These are phyloP conservation scores for Phytophthora niederhauseri DNA, from an alignment of 352 stramenopile genomes.

Conservation along the genomic window DNA sequence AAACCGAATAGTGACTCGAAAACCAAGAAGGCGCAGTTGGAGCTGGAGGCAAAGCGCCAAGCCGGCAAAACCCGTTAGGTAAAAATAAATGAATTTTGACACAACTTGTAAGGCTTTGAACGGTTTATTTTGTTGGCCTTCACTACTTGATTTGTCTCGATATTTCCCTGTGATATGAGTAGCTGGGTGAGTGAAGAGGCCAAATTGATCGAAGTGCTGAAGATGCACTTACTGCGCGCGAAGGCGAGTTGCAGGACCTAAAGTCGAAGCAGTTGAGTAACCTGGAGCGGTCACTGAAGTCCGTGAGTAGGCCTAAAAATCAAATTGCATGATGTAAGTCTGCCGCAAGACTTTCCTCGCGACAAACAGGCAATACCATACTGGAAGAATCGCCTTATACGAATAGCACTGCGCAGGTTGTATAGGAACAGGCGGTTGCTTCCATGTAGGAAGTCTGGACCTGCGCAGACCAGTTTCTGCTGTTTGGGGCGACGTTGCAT, in stretches of 20 bases:
- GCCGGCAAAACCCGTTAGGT: neutral
- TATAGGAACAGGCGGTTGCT: slow-evolving; percentile 62
- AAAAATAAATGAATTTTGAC: slow-evolving; percentile 11
- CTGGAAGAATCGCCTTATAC: slow-evolving; percentile 54
- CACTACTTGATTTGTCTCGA: slow-evolving; percentile 16
- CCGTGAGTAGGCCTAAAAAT: slow-evolving; percentile 12
- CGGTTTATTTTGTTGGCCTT: too few species aligned
- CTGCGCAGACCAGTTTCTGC: neutral
- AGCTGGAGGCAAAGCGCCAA: slow-evolving; percentile 49
- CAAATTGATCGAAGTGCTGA: neutral
- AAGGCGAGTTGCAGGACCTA: slow-evolving; percentile 24
- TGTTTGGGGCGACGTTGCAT: neutral
- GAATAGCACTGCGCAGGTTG: slow-evolving; percentile 55
- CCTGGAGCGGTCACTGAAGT: slow-evolving; percentile 9
- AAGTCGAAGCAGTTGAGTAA: slow-evolving; percentile 6
- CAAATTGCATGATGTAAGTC: neutral
- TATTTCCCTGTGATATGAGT: slow-evolving; percentile 13
- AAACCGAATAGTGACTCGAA: slow-evolving; percentile 49
- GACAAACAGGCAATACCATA: slow-evolving; percentile 17
- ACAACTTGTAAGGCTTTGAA: too few species aligned
- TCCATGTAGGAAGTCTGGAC: slow-evolving; percentile 57
- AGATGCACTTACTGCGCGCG: slow-evolving; percentile 27
- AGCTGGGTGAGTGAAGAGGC: slow-evolving; percentile 5
- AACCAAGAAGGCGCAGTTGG: slow-evolving; percentile 59
- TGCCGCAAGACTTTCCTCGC: neutral